Percentiles rank a stretch among this genome's conserved stretches.
Conservation (phyloP, 1,284 basidiomycete genomes). For the Trametes polyzona region DNA sequence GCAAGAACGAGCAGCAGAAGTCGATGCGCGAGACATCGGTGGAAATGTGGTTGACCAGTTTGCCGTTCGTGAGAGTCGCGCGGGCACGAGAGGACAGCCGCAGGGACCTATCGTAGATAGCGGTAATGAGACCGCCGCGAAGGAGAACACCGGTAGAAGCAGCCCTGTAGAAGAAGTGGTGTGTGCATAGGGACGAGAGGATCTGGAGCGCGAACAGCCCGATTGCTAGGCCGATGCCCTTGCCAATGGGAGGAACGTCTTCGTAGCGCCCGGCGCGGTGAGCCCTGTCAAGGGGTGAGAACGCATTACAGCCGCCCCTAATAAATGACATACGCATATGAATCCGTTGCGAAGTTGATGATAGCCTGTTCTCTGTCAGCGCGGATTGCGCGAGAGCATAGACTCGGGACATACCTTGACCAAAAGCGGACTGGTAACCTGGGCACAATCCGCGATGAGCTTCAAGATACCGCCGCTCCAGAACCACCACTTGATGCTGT, state of each 20-base stretch:
- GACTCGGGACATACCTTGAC: constrained; percentile 55
- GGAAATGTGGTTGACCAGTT: constrained; percentile 91
- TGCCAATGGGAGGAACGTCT: constrained; percentile 61
- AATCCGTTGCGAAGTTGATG: constrained; percentile 75
- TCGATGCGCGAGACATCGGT: constrained; percentile 93
- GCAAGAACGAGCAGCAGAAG: constrained; percentile 86
- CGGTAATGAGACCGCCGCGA: constrained; percentile 87
- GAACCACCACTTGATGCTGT: constrained; percentile 82
- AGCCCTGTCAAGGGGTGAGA: constrained; percentile 31
- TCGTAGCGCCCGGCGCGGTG: constrained; percentile 47
- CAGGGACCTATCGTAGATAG: constrained; percentile 84
- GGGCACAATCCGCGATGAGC: constrained; percentile 71
- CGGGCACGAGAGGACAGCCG: constrained; percentile 81
- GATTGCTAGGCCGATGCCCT: constrained; percentile 78
- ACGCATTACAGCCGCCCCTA: too few relatives aligned
- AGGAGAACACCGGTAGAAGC: constrained; percentile 80
- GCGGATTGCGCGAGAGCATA: background rate
- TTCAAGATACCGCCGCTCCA: constrained; percentile 84
- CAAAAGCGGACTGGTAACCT: constrained; percentile 79
- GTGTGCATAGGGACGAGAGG: constrained; percentile 67
- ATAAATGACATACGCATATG: constrained; percentile 46
- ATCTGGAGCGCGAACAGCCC: constrained; percentile 75
- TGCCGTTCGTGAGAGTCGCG: constrained; percentile 83
- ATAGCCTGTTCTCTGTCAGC: constrained; percentile 51
- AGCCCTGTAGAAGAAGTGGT: constrained; percentile 83